A percentile compares a stretch with the other conserved stretches of the same genome.
These are phyloP conservation scores for Aspergillus funiculosus DNA, from an alignment of 495 filamentous ascomycete species.

Conservation along the genomic window DNA sequence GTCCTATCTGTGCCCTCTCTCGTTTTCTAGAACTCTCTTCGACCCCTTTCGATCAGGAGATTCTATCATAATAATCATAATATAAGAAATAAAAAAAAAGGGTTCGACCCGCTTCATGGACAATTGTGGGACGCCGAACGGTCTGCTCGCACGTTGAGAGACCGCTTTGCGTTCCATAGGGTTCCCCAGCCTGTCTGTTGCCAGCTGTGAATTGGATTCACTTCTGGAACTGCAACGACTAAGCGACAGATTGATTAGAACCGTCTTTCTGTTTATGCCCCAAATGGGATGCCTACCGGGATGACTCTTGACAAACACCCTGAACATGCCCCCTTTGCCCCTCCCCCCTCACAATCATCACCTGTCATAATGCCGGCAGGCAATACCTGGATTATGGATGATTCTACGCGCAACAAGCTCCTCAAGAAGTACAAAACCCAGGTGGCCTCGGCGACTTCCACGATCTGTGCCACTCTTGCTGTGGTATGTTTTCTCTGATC, in stretches of 20 bases:
- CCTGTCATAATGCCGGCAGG: conserved; percentile 31
- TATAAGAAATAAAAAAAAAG: too few relatives aligned
- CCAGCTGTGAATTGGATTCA: conserved; percentile 7
- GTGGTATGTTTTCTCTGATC: conserved; percentile 33
- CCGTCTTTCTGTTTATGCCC: conserved; percentile 16
- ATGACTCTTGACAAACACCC: conserved; percentile 42
- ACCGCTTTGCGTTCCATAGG: conserved; percentile 51
- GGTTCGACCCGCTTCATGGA: conserved; percentile 32
- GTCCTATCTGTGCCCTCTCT: too few relatives aligned
- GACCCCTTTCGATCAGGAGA: not conserved
- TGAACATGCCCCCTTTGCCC: conserved; percentile 40
- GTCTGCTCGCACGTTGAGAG: conserved; percentile 46
- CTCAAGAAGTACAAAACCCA: conserved; percentile 45
- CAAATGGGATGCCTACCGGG: conserved; percentile 33
- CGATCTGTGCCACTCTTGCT: conserved; percentile 40
- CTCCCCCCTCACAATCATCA: conserved; percentile 25
- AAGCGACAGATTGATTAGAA: conserved; percentile 12
- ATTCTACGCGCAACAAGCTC: conserved; percentile 34
- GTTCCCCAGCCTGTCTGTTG: conserved; percentile 40
- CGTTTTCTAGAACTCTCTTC: conserved; percentile 11
- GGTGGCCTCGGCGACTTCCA: conserved; percentile 41
- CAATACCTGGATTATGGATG: conserved; percentile 38
- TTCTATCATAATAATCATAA: too few relatives aligned
- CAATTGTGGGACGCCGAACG: conserved; percentile 48
- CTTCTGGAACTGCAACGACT: conserved; percentile 10